Evolutionary conservation across 2,329 filamentous ascomycete species (phyloP).

Genomic region (Tolypocladium guangdongense): DNA sequence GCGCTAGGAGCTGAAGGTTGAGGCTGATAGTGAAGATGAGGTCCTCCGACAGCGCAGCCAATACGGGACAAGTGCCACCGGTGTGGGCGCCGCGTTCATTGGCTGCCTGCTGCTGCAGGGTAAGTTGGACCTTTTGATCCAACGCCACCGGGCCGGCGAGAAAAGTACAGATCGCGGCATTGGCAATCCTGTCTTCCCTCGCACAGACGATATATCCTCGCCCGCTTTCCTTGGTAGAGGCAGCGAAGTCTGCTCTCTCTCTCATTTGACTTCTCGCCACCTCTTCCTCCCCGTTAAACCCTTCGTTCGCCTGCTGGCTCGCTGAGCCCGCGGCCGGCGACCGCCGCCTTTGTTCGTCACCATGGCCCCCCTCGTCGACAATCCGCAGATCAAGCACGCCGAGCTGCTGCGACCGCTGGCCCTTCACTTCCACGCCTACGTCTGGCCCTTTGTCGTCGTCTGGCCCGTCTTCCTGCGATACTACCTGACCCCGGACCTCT

Average conservation of each 20-base stretch:
- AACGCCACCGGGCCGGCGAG: not conserved
- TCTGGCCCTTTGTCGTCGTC: constrained; percentile 84
- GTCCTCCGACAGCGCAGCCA: not conserved
- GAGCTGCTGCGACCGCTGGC: constrained; percentile 82
- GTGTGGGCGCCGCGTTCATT: not conserved
- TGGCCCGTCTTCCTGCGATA: constrained; percentile 89
- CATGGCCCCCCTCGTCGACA: constrained; percentile 81
- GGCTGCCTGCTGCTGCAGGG: not conserved
- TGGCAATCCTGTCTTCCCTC: not conserved
- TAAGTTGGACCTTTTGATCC: not conserved
- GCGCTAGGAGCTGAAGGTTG: not conserved
- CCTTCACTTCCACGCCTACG: constrained; percentile 70
- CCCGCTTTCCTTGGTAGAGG: not conserved
- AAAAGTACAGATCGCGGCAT: not conserved
- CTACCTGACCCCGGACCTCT: constrained; percentile 73
- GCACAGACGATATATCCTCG: not conserved
- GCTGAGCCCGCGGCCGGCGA: not conserved
- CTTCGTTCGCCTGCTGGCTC: not conserved
- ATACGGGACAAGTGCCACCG: not conserved
- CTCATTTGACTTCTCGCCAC: not conserved
- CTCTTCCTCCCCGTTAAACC: not conserved
- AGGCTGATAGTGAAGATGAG: not conserved
- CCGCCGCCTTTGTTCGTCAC: not conserved
- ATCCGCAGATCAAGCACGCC: constrained; percentile 76
- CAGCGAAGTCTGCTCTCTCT: not conserved